phyloP scores from a whole-genome alignment of 2,329 filamentous ascomycete species.

The Bipolaris zeicola region DNA sequence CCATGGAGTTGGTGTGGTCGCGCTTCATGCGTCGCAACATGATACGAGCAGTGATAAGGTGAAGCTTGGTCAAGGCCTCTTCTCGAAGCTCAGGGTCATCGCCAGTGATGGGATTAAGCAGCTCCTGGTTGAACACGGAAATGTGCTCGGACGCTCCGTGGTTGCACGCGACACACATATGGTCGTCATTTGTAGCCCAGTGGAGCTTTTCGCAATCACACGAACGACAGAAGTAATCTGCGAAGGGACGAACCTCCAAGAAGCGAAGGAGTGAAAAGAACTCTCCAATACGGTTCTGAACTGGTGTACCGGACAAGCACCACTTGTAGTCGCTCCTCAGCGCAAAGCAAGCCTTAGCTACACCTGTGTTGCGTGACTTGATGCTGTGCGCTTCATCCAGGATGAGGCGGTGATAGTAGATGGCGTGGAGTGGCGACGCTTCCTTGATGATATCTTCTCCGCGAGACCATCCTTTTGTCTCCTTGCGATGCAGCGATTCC shows the following conservation, averaged over 20 bases:
- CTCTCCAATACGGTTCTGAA: slow-evolving; percentile 96
- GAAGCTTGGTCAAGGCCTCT: slow-evolving; percentile 78
- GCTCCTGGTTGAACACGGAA: slow-evolving; percentile 91
- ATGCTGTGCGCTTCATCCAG: slow-evolving; percentile 96
- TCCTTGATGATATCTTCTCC: slow-evolving; percentile 82
- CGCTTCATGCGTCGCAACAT: slow-evolving; percentile 96
- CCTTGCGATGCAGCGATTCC: slow-evolving; percentile 90
- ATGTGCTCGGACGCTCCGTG: slow-evolving; percentile 70
- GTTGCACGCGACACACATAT: slow-evolving; percentile 72
- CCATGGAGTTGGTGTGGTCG: slow-evolving; percentile 93
- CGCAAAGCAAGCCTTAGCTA: slow-evolving; percentile 93
- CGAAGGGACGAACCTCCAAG: slow-evolving; percentile 84
- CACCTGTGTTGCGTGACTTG: slow-evolving; percentile 86
- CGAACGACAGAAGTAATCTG: slow-evolving; percentile 90
- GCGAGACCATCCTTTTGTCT: slow-evolving; percentile 86
- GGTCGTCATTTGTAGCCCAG: slow-evolving; percentile 77
- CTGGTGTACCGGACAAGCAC: slow-evolving; percentile 92
- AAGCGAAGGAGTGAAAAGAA: slow-evolving; percentile 95
- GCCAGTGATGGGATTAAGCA: slow-evolving; percentile 75
- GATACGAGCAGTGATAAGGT: slow-evolving; percentile 86
- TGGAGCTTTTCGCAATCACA: slow-evolving; percentile 82
- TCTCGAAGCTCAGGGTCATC: slow-evolving; percentile 62
- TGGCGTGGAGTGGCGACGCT: slow-evolving; percentile 75
- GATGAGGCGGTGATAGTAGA: slow-evolving; percentile 88
- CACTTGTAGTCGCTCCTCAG: slow-evolving; percentile 88